Evolutionary conservation across 768 basidiomycete species (phyloP), one percentile per base, ranked within the genome.

Genomic region (Lepiota brunneoincarnata): DNA sequence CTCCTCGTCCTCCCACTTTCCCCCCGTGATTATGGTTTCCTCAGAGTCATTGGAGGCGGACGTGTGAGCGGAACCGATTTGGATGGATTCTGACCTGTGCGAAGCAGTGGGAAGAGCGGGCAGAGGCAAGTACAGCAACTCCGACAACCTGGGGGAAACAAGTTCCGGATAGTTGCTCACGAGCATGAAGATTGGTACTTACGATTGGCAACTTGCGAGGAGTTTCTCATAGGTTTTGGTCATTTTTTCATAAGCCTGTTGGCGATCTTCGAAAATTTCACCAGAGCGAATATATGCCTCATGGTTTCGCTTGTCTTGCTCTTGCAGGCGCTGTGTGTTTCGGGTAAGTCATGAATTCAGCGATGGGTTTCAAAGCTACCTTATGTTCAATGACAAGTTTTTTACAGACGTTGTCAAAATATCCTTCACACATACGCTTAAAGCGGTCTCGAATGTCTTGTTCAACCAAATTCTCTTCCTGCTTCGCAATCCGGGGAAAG

Each of bases 211-310:
- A 63, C 85, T 93, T 14, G 87, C 75, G 44, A 94, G 80, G 20
- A 98, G 72, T 56, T 95, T 93, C 71, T 99, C 97, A 62, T 98
- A 98, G 41, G 85, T 81, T 70, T 91, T 93, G 36, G 93, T 94
- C 91, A 98, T 97, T 73, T 93, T 94, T 75, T 99, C 97, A 66
- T 99, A 99, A 9, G 91, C 93, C 69, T 98, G 95, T 67, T 98
- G 96, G 31, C 97, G 84, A 68, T 99, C 97, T 65, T 99, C 97
- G 61, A 99, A 99, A 58, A 99, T 98, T 70, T 99, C 96, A 23
- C 97, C 97, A 2, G 95, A 98, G 28, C 95, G 92, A 60, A 99
- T 98, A 66, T 99, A 99, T 54, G 97, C 97, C 75, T 99, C 97
- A 66, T 98, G 96, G 63, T 99, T 99, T 47, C 89, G 81, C 58